Evolutionary conservation across 2,329 filamentous ascomycete species (phyloP).

Genomic region (Epicoccum sorghinum): DNA sequence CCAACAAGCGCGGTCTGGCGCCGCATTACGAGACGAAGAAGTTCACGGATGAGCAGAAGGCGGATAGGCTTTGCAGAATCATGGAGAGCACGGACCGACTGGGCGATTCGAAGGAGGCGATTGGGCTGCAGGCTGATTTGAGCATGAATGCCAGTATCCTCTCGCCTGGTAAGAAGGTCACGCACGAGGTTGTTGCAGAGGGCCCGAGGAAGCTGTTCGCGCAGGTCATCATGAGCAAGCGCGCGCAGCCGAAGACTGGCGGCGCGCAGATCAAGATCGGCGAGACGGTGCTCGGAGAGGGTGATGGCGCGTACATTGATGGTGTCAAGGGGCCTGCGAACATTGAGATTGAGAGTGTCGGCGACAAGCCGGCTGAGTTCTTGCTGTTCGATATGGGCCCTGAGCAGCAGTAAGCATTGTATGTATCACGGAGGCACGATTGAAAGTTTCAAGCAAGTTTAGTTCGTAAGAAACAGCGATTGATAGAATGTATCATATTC

Average conservation of each 20-base stretch:
- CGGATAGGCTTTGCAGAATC: slow-evolving; percentile 72
- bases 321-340: slow-evolving; percentile 50
- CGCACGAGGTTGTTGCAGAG: slow-evolving; percentile 73
- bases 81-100: slow-evolving; percentile 71
- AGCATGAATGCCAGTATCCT: slow-evolving; percentile 82
- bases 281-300: slow-evolving; percentile 73
- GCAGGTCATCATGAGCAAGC: slow-evolving; percentile 73
- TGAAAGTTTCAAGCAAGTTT: background rate
- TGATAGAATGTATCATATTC: background rate
- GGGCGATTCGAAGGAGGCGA: slow-evolving; percentile 71
- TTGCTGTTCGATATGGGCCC: slow-evolving; percentile 57
- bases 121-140: slow-evolving; percentile 84
- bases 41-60: slow-evolving; percentile 76
- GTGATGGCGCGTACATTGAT: slow-evolving; percentile 80
- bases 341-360: slow-evolving; percentile 55
- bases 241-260: slow-evolving; percentile 65
- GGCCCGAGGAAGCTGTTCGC: slow-evolving; percentile 75
- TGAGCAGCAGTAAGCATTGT: slow-evolving; percentile 23
- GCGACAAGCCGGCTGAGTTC: slow-evolving; percentile 55
- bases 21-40: slow-evolving; percentile 78
- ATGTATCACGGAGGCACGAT: background rate
- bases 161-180: slow-evolving; percentile 67
- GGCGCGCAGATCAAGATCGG: slow-evolving; percentile 73
- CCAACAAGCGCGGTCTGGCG: slow-evolving; percentile 73
- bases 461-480: background rate